Base-by-base conservation (phyloP, 1,284 basidiomycete genomes). In the Naganishia albida region DNA sequence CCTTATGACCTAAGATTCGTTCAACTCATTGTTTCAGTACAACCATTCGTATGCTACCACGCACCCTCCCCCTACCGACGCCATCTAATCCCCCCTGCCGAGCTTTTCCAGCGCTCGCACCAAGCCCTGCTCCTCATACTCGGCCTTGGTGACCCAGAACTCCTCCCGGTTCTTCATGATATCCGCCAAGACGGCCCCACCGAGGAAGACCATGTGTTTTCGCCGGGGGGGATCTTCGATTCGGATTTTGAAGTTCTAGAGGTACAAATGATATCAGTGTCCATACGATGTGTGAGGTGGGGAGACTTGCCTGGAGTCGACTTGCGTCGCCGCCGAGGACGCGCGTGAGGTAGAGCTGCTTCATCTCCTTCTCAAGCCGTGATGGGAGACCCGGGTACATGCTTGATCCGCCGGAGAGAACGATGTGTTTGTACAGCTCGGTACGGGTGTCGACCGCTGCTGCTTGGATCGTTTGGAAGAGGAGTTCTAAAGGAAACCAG, bases 191-290 rank as follows among this genome's bases (percentile, higher is more conserved):
- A 95, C 92, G 2, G 91, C 95, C 62, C 95, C 95, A 43, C 96
- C 95, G 13, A 99, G 85, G 87, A 98, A 99, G 60, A 98, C 95
- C 93, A 97, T 97, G 81, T 98, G 94, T 81, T 98, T 98, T 78
- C 96, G 86, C 74, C 93, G 87, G 30, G 95, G 95, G 20, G 95
- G 93, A 79, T 99, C 95, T 81, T 99, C 95, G 74, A 99, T 97
- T 51, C 89, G 87, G 76, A 98, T 93, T 83, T 99, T 99, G 85
- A 99, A 99, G 89, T 97, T 94, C 93, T 98, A 77, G 49, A 34
- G 4, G n/a, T n/a, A n/a, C 1, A n/a, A 15, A 7, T 7, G 30
- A 10, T 18, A 3, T 34, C 23, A 63, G 48, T 28, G 39, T 6
- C 0, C 18, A 18, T 20, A 7, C 16, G 6, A 3, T 48, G 18